Evolutionary conservation across 768 basidiomycete species (phyloP).

Genomic region (Sporobolomyces roseus): DNA sequence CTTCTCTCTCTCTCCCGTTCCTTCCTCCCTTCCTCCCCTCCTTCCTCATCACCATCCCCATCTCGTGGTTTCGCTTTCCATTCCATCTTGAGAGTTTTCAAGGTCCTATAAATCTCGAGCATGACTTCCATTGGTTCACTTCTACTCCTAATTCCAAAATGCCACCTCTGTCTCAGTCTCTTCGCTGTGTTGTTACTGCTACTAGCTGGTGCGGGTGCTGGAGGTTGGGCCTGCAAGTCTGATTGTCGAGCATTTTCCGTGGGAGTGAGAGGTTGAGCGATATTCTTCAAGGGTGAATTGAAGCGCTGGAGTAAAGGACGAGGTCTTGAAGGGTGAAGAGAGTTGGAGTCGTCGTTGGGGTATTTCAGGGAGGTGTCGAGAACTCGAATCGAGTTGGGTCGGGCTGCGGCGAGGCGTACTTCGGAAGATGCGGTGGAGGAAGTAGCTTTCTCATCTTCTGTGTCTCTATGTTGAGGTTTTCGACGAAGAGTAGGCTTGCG

Average conservation of each 20-base stretch:
- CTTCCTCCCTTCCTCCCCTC: not conserved
- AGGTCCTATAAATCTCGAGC: slow-evolving; percentile 92
- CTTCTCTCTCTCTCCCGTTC: slow-evolving; percentile 59
- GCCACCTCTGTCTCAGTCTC: slow-evolving; percentile 81
- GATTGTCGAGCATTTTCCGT: slow-evolving; percentile 6
- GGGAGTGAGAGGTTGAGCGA: slow-evolving; percentile 41
- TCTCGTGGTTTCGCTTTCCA: slow-evolving; percentile 90
- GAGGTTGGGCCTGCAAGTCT: too few relatives aligned
- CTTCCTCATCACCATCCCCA: slow-evolving; percentile 56
- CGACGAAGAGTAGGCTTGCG: slow-evolving; percentile 34
- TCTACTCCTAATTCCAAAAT: slow-evolving; percentile 92
- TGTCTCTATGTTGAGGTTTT: slow-evolving; percentile 9
- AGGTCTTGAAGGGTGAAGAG: not conserved
- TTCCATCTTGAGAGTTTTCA: slow-evolving; percentile 88
- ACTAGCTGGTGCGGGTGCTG: slow-evolving; percentile 44
- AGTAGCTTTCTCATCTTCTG: slow-evolving; percentile 28
- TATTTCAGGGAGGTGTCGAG: slow-evolving; percentile 39
- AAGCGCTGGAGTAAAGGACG: slow-evolving; percentile 28
- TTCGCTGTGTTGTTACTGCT: slow-evolving; percentile 70
- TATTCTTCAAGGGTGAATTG: slow-evolving; percentile 34
- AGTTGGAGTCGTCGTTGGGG: slow-evolving; percentile 24
- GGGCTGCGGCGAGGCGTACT: not conserved
- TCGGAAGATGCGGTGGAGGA: slow-evolving; percentile 3
- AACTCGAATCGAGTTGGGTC: slow-evolving; percentile 48
- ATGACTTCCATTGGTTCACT: slow-evolving; percentile 90